Base-by-base conservation (phyloP, 345 rosid species). In the Salix dunnii region DNA sequence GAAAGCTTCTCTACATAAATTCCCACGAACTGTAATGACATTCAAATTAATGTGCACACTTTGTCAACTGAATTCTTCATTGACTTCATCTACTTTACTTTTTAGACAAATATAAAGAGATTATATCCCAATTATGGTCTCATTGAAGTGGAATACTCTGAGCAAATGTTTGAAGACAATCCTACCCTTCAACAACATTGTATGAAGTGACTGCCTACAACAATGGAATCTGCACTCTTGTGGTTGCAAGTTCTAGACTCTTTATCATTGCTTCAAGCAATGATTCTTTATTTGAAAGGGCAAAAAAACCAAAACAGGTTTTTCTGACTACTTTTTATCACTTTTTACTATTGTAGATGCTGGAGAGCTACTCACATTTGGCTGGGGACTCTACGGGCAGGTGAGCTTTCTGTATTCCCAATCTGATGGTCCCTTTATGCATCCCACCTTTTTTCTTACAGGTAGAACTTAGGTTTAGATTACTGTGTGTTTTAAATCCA, bases 301-400 rank as follows among this genome's bases (percentile, higher is more conserved):
- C 0, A 33, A 33, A 5, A 5, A 5, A 5, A 33, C 36, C 36
- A 71, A n/a, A 25, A 21, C 4, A 25, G 27, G 27, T 33, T 10
- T 6, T 73, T 16, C 35, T 38, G 9, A 12, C 6, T 14, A 21
- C 21, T 40, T 2, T 42, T 43, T 9, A 27, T 74, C 49, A 5
- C 67, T 30, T 70, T 6, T 18, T 70, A 35, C 2, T 27, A 30
- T 78, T 85, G 84, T 82, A 94, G 97, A 94, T 88, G 62, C 90
- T 49, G 97, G 97, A 75, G 88, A 75, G 58, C 53, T 94, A 70
- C 86, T 92, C 46, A 88, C 94, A 58, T 94, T 94, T 85, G 97
- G 97, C 55, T 94, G 97, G 98, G 97, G 97, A 55, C 90, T 91
- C 4, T 86, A 94, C 77, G 98, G 97, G 21, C 97, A 94, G 92